Percentiles rank a stretch among this genome's conserved stretches.
These are phyloP conservation scores for Podospora appendiculata DNA, from an alignment of 495 filamentous ascomycete genomes.

Conservation along the genomic window DNA sequence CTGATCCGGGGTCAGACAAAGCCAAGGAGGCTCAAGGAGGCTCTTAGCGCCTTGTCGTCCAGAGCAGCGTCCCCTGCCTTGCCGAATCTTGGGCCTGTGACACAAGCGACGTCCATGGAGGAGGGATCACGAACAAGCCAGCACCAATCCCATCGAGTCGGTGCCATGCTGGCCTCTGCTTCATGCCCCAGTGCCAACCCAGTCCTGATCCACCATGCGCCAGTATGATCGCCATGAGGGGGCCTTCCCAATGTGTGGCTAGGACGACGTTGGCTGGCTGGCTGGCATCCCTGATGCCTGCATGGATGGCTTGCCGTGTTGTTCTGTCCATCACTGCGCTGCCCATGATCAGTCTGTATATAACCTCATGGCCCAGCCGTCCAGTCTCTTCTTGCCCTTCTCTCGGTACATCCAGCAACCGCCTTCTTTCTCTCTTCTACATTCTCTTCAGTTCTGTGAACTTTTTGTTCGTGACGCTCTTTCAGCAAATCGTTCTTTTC, in stretches of 20 bases:
- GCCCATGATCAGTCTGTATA: constrained; percentile 11
- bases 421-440: constrained; percentile 19
- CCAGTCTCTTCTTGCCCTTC: constrained; percentile 28
- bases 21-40: constrained; percentile 17
- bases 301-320: background rate
- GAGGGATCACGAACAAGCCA: background rate
- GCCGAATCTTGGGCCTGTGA: constrained; percentile 9
- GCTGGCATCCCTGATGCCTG: constrained; percentile 2
- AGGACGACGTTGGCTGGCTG: constrained; percentile 4
- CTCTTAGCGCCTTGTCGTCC: background rate
- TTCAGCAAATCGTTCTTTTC: constrained; percentile 23
- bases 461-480: constrained; percentile 33
- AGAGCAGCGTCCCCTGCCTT: constrained; percentile 7
- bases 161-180: constrained; percentile 1
- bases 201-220: constrained; percentile 7
- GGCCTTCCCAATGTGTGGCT: constrained; percentile 7
- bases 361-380: constrained; percentile 13
- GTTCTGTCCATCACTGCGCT: constrained; percentile 11
- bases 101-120: constrained; percentile 16
- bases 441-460: constrained; percentile 42
- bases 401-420: constrained; percentile 23
- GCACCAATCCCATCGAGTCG: constrained; percentile 2
- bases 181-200: constrained; percentile 11
- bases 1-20: constrained; percentile 3
- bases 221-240: constrained; percentile 29